These are phyloP conservation scores for Nakaseomyces kungkrabaensis DNA, from an alignment of 1,139 yeast genomes.

Conservation along the genomic window DNA sequence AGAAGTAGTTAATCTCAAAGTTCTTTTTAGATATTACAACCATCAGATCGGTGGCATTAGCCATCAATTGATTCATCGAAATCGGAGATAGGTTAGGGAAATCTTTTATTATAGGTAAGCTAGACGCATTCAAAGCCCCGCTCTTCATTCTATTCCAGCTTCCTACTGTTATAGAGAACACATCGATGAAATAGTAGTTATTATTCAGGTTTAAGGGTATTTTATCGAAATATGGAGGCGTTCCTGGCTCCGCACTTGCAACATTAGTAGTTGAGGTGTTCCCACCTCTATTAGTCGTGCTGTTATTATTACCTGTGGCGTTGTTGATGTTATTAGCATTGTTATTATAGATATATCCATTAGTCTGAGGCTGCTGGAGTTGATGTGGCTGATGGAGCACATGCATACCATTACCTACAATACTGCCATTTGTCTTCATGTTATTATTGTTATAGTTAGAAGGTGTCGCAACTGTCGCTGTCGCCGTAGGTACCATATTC, in stretches of 20 bases:
- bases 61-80: conserved; percentile 52
- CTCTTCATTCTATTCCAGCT: conserved; percentile 69
- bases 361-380: not conserved
- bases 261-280: conserved; percentile 4
- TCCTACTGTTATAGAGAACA: conserved; percentile 60
- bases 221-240: conserved; percentile 25
- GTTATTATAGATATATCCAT: not conserved
- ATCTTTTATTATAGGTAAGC: conserved; percentile 33
- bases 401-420: too few species aligned
- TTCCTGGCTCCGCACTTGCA: conserved; percentile 7
- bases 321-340: too few species aligned
- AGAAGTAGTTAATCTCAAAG: conserved; percentile 62
- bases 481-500: too few species aligned
- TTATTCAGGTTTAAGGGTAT: conserved; percentile 52
- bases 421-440: too few species aligned
- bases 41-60: conserved; percentile 51
- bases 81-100: conserved; percentile 58
- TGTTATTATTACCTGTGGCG: not conserved
- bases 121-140: conserved; percentile 39
- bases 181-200: conserved; percentile 57
- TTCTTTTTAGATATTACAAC: conserved; percentile 60
- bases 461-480: too few species aligned
- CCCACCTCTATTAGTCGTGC: not conserved
- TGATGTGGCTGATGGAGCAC: too few species aligned
- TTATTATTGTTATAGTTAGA: too few species aligned